Conservation (phyloP, 116 monocot genomes). For the Dioscorea cayenensis region DNA sequence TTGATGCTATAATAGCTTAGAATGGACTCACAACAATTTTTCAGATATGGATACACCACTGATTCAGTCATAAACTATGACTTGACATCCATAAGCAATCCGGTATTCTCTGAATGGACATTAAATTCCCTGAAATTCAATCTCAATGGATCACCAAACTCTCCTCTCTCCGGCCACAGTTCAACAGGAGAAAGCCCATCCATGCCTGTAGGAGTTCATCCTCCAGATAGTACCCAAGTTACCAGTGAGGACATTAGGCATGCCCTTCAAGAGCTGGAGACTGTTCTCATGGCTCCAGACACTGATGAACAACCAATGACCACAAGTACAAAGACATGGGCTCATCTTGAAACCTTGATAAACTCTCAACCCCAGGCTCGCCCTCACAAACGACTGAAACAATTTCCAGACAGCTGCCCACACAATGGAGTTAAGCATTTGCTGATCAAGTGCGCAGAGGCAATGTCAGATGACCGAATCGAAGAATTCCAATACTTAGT, state of each 20-base stretch:
- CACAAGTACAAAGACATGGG: conserved; percentile 20
- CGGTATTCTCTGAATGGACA: conserved; percentile 20
- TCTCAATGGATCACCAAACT: conserved; percentile 37
- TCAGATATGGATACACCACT: conserved; percentile 33
- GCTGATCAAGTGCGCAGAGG: conserved; percentile 45
- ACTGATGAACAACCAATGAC: conserved; percentile 12
- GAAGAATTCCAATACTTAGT: conserved; percentile 29
- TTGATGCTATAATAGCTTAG: conserved; percentile 10
- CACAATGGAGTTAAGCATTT: conserved; percentile 30
- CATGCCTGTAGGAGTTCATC: conserved; percentile 9
- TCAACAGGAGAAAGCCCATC: conserved; percentile 29
- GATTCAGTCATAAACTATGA: conserved; percentile 18
- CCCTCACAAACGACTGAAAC: conserved; percentile 34
- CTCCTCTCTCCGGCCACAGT: conserved; percentile 34
- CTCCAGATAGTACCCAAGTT: conserved; percentile 6
- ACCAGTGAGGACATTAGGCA: conserved; percentile 34
- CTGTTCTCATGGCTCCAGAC: conserved; percentile 81
- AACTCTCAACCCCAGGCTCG: conserved; percentile 8
- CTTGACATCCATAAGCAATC: conserved; percentile 15
- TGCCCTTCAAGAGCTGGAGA: conserved; percentile 55
- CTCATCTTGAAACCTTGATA: conserved; percentile 6
- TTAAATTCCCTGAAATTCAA: conserved; percentile 26
- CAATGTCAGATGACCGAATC: conserved; percentile 29
- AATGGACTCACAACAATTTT: conserved; percentile 59
- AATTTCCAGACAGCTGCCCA: conserved; percentile 11